A percentile compares a stretch with the other conserved stretches of the same genome.
Conservation (phyloP, 352 stramenopile genomes). For the Pythium phragmitis region DNA sequence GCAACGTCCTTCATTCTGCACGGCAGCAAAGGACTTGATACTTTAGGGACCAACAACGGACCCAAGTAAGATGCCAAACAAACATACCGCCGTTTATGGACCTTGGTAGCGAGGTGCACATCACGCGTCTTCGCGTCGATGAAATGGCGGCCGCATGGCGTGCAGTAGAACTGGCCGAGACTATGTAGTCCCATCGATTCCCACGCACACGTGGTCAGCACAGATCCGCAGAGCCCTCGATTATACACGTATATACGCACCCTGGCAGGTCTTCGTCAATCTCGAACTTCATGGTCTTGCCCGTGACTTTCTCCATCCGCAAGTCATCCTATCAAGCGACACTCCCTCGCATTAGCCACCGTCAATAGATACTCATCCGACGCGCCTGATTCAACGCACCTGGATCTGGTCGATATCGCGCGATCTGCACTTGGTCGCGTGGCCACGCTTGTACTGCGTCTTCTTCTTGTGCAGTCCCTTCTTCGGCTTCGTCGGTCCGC, state of each 20-base stretch:
- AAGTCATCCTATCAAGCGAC: slow-evolving; percentile 59
- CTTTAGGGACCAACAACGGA: not conserved
- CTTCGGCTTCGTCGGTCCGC: slow-evolving; percentile 51
- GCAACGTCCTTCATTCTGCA: slow-evolving; percentile 84
- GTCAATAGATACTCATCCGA: not conserved
- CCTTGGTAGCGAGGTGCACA: slow-evolving; percentile 79
- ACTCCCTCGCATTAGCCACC: not conserved
- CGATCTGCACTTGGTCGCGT: slow-evolving; percentile 77
- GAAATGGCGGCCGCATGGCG: slow-evolving; percentile 82
- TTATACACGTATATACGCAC: slow-evolving; percentile 28
- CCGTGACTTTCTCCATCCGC: slow-evolving; percentile 51
- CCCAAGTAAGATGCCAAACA: not conserved
- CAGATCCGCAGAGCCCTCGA: not conserved
- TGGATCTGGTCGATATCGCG: slow-evolving; percentile 89
- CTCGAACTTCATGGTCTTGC: slow-evolving; percentile 66
- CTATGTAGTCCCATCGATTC: slow-evolving; percentile 23
- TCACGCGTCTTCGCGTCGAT: slow-evolving; percentile 79
- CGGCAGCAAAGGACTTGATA: not conserved
- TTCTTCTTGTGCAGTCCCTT: slow-evolving; percentile 79
- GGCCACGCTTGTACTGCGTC: slow-evolving; percentile 84
- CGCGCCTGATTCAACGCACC: slow-evolving; percentile 15
- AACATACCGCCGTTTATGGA: slow-evolving; percentile 81
- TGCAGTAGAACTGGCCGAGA: slow-evolving; percentile 88
- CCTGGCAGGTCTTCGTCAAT: slow-evolving; percentile 84
- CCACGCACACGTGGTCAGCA: not conserved